These are phyloP conservation scores for Trichaptum fuscoviolaceum DNA, from an alignment of 768 basidiomycete species.

Conservation along the genomic window DNA sequence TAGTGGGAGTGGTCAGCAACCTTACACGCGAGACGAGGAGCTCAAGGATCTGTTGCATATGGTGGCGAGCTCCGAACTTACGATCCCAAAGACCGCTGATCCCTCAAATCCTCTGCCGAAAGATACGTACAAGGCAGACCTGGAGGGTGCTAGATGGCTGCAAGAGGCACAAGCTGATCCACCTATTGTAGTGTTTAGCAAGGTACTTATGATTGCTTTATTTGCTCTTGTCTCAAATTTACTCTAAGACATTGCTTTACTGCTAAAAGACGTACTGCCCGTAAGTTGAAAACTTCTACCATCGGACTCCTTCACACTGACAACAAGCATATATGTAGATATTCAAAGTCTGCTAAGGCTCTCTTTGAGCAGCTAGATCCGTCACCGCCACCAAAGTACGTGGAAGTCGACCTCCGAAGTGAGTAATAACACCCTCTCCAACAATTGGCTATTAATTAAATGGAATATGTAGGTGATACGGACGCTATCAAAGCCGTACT, in stretches of 20 bases:
- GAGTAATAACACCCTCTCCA: conserved; percentile 15
- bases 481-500: conserved; percentile 60
- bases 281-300: conserved; percentile 36
- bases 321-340: conserved; percentile 33
- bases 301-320: neutral
- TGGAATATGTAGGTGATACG: conserved; percentile 44
- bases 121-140: conserved; percentile 49
- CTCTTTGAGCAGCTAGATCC: conserved; percentile 58
- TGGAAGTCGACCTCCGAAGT: conserved; percentile 77
- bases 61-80: conserved; percentile 11
- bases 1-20: neutral
- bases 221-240: conserved; percentile 8
- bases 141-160: conserved; percentile 30
- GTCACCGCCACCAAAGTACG: conserved; percentile 56
- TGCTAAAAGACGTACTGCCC: conserved; percentile 65
- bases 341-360: conserved; percentile 55
- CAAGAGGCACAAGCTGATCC: conserved; percentile 41
- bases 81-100: conserved; percentile 28
- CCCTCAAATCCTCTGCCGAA: conserved; percentile 44
- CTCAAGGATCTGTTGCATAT: conserved; percentile 12
- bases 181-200: conserved; percentile 79
- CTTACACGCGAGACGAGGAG: conserved; percentile 6
- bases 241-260: conserved; percentile 4
- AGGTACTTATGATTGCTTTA: conserved; percentile 38
- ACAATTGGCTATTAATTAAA: conserved; percentile 4